Percentiles rank a stretch among this genome's conserved stretches.
phyloP scores from a whole-genome alignment of 768 basidiomycete species.

The Pleurotus platypus region DNA sequence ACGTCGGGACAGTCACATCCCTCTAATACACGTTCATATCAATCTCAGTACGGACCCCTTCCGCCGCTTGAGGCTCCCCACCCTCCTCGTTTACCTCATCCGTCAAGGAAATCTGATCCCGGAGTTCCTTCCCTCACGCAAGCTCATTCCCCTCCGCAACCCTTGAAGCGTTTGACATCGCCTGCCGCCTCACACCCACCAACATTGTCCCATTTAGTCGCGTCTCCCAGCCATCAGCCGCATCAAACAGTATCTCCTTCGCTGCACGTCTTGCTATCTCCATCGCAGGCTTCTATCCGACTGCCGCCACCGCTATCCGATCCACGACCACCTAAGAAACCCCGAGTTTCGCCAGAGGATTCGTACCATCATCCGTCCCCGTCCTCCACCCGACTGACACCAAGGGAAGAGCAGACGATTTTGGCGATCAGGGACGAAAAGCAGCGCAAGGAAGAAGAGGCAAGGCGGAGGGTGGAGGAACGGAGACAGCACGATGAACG shows the following conservation, averaged over 20 bases:
- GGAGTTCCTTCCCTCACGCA: background rate
- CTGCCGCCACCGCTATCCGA: conserved; percentile 2
- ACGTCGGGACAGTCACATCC: background rate
- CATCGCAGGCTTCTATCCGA: conserved; percentile 5
- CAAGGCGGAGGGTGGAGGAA: background rate
- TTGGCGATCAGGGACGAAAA: background rate
- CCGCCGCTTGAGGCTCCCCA: background rate
- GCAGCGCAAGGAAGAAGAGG: background rate
- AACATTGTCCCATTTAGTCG: background rate
- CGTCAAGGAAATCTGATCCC: conserved; percentile 1
- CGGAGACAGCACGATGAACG: background rate
- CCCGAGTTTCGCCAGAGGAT: conserved; percentile 5
- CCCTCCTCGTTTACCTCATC: background rate
- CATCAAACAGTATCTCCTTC: conserved; percentile 2
- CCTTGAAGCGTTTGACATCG: background rate
- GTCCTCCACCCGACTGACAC: background rate
- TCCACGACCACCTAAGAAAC: conserved; percentile 5
- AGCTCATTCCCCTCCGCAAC: background rate
- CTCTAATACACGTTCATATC: background rate
- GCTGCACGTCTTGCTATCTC: conserved; percentile 3
- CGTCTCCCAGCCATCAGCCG: background rate
- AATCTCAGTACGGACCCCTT: background rate
- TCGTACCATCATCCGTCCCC: background rate
- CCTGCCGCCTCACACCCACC: conserved; percentile 1
- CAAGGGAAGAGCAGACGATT: conserved; percentile 1